A percentile compares a stretch with the other conserved stretches of the same genome.
These are phyloP conservation scores for Aspergillus eucalypticola DNA, from an alignment of 2,329 filamentous ascomycete genomes.

Conservation along the genomic window DNA sequence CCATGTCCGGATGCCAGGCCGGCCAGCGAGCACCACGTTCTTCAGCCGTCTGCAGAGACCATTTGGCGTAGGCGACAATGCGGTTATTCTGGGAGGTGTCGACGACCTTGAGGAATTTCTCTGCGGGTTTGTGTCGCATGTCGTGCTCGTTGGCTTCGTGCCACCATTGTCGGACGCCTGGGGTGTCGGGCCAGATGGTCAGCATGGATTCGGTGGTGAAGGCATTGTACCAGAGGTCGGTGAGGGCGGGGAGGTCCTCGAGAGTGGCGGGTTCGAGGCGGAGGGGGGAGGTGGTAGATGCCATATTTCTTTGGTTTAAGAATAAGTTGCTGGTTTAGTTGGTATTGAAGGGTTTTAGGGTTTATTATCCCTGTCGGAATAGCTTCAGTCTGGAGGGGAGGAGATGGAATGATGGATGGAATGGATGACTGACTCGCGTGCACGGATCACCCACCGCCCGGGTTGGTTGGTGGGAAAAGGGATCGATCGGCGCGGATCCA, in stretches of 20 bases:
- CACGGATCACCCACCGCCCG: no score
- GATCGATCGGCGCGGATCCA: no score
- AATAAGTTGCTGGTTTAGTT: no score
- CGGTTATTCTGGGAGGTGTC: conserved; percentile 21
- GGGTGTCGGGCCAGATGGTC: conserved; percentile 30
- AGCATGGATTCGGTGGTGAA: conserved; percentile 26
- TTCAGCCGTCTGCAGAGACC: conserved; percentile 27
- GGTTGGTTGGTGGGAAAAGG: no score
- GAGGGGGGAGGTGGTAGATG: not conserved
- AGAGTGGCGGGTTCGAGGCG: conserved; percentile 20
- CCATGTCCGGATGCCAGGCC: conserved; percentile 28
- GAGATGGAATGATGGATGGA: no score
- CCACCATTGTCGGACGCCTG: conserved; percentile 30
- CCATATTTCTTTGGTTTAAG: not conserved
- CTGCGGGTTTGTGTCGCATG: conserved; percentile 25
- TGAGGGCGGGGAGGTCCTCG: conserved; percentile 27
- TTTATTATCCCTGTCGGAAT: no score
- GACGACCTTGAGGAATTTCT: conserved; percentile 30
- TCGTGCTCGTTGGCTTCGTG: conserved; percentile 23
- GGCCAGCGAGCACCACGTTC: conserved; percentile 31
- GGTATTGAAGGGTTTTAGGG: no score
- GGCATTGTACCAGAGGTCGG: conserved; percentile 27
- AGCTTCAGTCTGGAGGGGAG: no score
- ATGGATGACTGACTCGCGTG: no score
- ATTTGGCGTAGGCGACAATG: conserved; percentile 33